Evolutionary conservation across 2,329 filamentous ascomycete species (phyloP).

Genomic region (Alternaria triticina): DNA sequence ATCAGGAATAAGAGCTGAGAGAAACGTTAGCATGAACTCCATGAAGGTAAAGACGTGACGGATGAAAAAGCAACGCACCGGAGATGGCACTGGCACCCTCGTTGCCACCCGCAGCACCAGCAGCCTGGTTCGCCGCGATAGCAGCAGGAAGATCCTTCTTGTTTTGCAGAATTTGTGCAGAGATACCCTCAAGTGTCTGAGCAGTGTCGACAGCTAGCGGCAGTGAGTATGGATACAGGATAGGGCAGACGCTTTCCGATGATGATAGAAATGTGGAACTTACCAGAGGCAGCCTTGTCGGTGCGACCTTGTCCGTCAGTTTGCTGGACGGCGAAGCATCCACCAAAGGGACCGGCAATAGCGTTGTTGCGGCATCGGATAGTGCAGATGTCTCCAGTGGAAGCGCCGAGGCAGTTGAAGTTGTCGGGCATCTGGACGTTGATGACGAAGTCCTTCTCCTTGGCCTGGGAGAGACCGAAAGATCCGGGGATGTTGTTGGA

Average conservation of each 20-base stretch:
- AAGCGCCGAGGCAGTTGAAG: slow-evolving; percentile 58
- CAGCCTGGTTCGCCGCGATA: slow-evolving; percentile 55
- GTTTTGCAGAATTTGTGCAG: slow-evolving; percentile 59
- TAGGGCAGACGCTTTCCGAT: slow-evolving; percentile 2
- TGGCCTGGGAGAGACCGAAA: slow-evolving; percentile 64
- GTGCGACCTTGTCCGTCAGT: slow-evolving; percentile 49
- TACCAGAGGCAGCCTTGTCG: slow-evolving; percentile 35
- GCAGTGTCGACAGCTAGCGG: slow-evolving; percentile 54
- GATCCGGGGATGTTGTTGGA: slow-evolving; percentile 65
- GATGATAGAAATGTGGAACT: slow-evolving; percentile 12
- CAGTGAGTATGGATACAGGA: slow-evolving; percentile 28
- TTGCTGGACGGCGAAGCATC: slow-evolving; percentile 66
- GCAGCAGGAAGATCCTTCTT: slow-evolving; percentile 58
- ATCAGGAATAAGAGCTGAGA: slow-evolving; percentile 22
- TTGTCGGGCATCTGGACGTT: slow-evolving; percentile 63
- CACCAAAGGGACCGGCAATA: slow-evolving; percentile 68
- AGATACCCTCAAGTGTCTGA: slow-evolving; percentile 54
- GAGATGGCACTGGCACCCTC: slow-evolving; percentile 51
- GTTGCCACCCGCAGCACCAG: slow-evolving; percentile 47
- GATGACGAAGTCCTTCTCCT: slow-evolving; percentile 63
- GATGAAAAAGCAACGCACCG: slow-evolving; percentile 38
- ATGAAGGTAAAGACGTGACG: slow-evolving; percentile 20
- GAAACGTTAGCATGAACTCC: slow-evolving; percentile 9
- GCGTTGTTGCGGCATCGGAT: slow-evolving; percentile 68
- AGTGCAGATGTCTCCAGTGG: slow-evolving; percentile 67